phyloP scores from a whole-genome alignment of 345 rosid species.

The Luvunga scandens region DNA sequence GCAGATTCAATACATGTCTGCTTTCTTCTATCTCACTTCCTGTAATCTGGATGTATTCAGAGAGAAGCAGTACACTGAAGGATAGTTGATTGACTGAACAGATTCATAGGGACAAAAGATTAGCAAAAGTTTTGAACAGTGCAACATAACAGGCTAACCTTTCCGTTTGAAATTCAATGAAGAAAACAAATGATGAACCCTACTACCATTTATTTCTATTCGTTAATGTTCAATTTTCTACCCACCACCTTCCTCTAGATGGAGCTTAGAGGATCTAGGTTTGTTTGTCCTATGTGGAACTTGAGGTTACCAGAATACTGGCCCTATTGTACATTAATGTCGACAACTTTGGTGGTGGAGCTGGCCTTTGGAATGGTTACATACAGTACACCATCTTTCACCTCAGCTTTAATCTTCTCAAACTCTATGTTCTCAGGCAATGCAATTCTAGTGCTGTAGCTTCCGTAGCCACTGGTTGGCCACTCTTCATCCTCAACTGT shows the following conservation, averaged over 20 bases:
- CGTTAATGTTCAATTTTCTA: too few species aligned
- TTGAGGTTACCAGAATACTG: not conserved
- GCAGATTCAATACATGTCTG: not conserved
- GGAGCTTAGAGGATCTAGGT: too few species aligned
- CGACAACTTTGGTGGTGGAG: slow-evolving; percentile 10
- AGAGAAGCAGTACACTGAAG: not conserved
- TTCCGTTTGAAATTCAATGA: too few species aligned
- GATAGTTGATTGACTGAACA: not conserved
- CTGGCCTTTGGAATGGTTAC: slow-evolving; percentile 26
- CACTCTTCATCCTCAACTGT: slow-evolving; percentile 24
- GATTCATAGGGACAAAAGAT: not conserved
- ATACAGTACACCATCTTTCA: slow-evolving; percentile 32
- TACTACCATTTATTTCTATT: too few species aligned
- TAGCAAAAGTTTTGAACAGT: not conserved
- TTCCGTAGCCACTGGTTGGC: slow-evolving; percentile 26
- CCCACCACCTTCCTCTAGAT: too few species aligned
- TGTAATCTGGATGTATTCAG: not conserved
- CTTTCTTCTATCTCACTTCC: not conserved
- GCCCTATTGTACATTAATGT: slow-evolving; percentile 26
- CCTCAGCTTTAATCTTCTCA: slow-evolving; percentile 44
- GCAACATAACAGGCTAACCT: too few species aligned
- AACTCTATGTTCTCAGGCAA: slow-evolving; percentile 38
- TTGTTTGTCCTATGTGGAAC: too few species aligned
- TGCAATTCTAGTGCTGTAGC: slow-evolving; percentile 33
- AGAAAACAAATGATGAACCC: too few species aligned